Conservation (phyloP, 305 asterid species). For the Euphrasia arctica region DNA sequence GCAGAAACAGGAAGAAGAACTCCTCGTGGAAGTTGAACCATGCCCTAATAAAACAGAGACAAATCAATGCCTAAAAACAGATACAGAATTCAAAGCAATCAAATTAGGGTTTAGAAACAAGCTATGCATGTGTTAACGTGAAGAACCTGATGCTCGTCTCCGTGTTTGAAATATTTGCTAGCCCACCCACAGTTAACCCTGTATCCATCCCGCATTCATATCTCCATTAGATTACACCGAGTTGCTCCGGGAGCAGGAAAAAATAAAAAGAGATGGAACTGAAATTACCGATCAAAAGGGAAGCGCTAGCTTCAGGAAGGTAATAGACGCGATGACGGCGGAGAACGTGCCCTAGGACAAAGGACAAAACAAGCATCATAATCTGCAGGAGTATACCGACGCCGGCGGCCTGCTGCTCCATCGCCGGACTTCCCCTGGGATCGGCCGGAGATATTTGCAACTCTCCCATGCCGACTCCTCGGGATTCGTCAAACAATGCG, state of each 20-base stretch:
- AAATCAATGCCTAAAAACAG: constrained; percentile 15
- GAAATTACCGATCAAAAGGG: constrained; percentile 79
- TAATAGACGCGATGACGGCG: constrained; percentile 93
- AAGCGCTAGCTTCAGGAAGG: constrained; percentile 98
- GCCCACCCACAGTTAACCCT: constrained; percentile 91
- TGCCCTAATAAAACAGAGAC: constrained; percentile 57
- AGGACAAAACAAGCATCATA: constrained; percentile 97
- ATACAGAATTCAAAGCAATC: constrained; percentile 3
- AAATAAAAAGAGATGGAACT: not conserved
- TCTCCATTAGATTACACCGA: constrained; percentile 25
- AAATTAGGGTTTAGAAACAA: constrained; percentile 11
- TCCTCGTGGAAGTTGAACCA: constrained; percentile 99
- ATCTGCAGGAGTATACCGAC: constrained; percentile 97
- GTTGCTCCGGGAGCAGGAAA: constrained; percentile 1
- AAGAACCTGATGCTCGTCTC: constrained; percentile 76
- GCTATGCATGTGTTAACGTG: not conserved
- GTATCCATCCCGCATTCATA: constrained; percentile 32
- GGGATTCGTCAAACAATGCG: constrained; percentile 24
- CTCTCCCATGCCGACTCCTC: constrained; percentile 65
- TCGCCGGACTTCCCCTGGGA: constrained; percentile 76
- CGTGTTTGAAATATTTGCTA: constrained; percentile 84
- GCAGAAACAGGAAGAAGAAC: constrained; percentile 88
- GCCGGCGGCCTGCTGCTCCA: constrained; percentile 96
- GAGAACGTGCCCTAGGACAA: constrained; percentile 93
- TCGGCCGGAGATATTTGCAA: constrained; percentile 75